Evolutionary conservation across 495 filamentous ascomycete genomes (phyloP).

Genomic region (Aspergillus ostianus): DNA sequence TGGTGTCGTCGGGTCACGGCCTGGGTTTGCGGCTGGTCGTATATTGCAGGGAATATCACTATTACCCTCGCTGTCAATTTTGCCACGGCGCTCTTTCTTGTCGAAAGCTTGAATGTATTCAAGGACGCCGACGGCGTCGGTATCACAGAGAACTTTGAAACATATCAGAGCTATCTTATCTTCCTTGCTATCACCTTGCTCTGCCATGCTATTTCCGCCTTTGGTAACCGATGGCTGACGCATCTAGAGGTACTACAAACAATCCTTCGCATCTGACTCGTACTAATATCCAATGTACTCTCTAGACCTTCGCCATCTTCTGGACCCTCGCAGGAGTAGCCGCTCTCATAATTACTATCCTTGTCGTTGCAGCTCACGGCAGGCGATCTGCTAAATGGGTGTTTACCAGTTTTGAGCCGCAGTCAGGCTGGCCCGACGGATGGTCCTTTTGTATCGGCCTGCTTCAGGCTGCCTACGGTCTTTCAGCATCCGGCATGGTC

Average conservation of each 20-base stretch:
- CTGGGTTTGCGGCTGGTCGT: conserved; percentile 69
- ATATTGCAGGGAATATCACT: conserved; percentile 62
- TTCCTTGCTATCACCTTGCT: conserved; percentile 57
- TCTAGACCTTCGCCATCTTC: conserved; percentile 59
- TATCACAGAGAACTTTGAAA: conserved; percentile 22
- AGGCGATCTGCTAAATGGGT: conserved; percentile 49
- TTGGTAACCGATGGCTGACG: conserved; percentile 24
- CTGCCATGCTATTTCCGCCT: conserved; percentile 23
- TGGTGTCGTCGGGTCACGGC: conserved; percentile 54
- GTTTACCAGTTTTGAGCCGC: conserved; percentile 52
- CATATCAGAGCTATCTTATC: conserved; percentile 51
- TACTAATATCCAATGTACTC: conserved; percentile 33
- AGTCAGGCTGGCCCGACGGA: conserved; percentile 52
- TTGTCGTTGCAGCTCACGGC: conserved; percentile 49
- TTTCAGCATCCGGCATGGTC: conserved; percentile 49
- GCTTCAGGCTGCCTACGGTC: conserved; percentile 51
- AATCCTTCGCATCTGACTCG: conserved; percentile 34
- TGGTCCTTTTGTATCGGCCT: conserved; percentile 56
- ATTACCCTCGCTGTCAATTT: conserved; percentile 39
- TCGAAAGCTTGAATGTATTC: conserved; percentile 30
- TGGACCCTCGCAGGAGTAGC: conserved; percentile 55
- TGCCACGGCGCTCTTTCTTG: conserved; percentile 18
- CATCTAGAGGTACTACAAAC: conserved; percentile 39
- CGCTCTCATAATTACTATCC: conserved; percentile 51
- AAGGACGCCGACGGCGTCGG: conserved; percentile 39